These are phyloP conservation scores for Ophioceras dolichostomum DNA, from an alignment of 2,329 filamentous ascomycete species.

Conservation along the genomic window DNA sequence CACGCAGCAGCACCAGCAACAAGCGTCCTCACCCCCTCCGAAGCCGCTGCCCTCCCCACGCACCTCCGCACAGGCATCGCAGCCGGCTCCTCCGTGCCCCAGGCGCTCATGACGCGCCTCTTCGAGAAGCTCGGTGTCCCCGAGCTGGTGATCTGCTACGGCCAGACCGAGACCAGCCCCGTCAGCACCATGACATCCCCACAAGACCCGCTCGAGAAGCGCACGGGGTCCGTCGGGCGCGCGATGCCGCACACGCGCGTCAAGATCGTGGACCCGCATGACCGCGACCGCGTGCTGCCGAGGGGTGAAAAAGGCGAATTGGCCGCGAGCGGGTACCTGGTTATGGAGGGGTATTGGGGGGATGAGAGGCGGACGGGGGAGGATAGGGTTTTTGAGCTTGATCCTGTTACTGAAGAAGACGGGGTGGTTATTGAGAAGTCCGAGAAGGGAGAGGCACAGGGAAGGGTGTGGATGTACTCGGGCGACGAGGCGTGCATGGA, in stretches of 20 bases:
- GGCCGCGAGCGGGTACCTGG: slow-evolving; percentile 69
- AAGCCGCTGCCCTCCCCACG: slow-evolving; percentile 13
- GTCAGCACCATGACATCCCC: slow-evolving; percentile 75
- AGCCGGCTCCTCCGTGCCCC: slow-evolving; percentile 75
- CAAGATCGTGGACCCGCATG: slow-evolving; percentile 61
- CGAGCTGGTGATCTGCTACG: slow-evolving; percentile 87
- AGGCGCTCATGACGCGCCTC: slow-evolving; percentile 65
- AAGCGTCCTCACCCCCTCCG: slow-evolving; percentile 6
- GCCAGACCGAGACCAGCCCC: slow-evolving; percentile 84
- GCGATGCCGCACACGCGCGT: slow-evolving; percentile 67
- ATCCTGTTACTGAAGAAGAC: no score
- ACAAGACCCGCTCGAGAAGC: slow-evolving; percentile 57
- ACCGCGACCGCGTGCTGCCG: slow-evolving; percentile 47
- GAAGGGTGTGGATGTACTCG: slow-evolving; percentile 72
- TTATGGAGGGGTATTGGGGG: slow-evolving; percentile 88
- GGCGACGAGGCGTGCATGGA: slow-evolving; percentile 90
- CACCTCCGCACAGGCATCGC: slow-evolving; percentile 78
- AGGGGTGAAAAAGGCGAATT: slow-evolving; percentile 66
- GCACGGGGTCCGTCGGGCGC: slow-evolving; percentile 66
- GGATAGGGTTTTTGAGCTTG: slow-evolving; percentile 36
- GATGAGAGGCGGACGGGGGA: slow-evolving; percentile 58
- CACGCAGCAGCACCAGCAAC: no score
- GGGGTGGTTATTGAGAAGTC: slow-evolving; percentile 4
- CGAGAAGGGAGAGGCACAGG: slow-evolving; percentile 20
- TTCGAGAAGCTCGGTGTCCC: slow-evolving; percentile 63